Evolutionary conservation across 2,329 filamentous ascomycete species (phyloP), one percentile per base, ranked within the genome.

Genomic region (Monosporascus cannonballus): DNA sequence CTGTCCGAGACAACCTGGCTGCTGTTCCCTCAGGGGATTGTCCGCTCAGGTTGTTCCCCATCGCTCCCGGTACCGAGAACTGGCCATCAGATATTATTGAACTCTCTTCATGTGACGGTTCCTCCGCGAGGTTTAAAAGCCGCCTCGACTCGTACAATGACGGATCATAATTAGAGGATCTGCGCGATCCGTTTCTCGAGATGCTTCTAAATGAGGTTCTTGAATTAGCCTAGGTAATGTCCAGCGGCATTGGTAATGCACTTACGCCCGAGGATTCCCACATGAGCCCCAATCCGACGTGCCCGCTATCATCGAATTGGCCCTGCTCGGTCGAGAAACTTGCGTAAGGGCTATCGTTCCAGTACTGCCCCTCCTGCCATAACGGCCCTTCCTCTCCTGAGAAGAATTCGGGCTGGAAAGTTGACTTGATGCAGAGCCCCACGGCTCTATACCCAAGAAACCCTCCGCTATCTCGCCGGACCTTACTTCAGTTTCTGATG

Each of bases 101-200:
- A 15, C 59, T 64, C 24, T 68, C 62, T 51, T 72, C 69, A 27
- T 67, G 55, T 6, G 59, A 51, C 5, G 65, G 58, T 17, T 70
- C 67, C 54, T 72, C 71, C 17, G 64, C 64, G 30, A 74, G 60
- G 49, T 73, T 72, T 39, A 76, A 60, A 8, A 77, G 58, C 6
- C 73, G 69, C 55, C 73, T 69, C n/a, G 73, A 70, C 58, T 75
- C 73, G 60, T 77, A 77, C 25, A 74, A 74, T 27, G 65, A 65
- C 49, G 72, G 54, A 52, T 76, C 70, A 61, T 76, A 74, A 52
- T 72, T 73, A 58, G 71, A 71, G 5, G 73, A 75, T 5, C 67
- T 61, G 47, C 69, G 71, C 39, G 67, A 67, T 24, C 61, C 61
- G 36, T 66, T 63, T 41, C 61, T 51, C 24, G 68, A 64, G 60